Percentiles rank a stretch among this genome's conserved stretches.
Conservation (phyloP, 2,329 filamentous ascomycete genomes). For the Penicillium rolfsii region DNA sequence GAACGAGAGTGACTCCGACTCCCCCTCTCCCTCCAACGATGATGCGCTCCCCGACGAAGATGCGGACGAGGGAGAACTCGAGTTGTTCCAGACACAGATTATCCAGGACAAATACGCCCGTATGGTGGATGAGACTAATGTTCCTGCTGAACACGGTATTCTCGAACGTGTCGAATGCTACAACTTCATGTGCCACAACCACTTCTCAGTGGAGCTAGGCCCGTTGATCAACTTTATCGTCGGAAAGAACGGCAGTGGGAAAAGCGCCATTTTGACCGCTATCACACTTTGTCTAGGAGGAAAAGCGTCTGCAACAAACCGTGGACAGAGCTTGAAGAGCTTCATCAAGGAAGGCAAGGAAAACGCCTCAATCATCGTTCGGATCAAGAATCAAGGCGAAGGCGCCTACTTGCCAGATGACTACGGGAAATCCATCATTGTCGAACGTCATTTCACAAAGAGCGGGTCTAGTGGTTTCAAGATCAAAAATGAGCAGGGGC, state of each 20-base stretch:
- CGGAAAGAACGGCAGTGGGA: conserved; percentile 95
- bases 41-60: conserved; percentile 37
- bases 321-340: conserved; percentile 83
- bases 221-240: conserved; percentile 98
- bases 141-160: conserved; percentile 79
- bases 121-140: conserved; percentile 65
- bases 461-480: conserved; percentile 80
- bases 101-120: conserved; percentile 56
- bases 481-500: conserved; percentile 72
- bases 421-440: conserved; percentile 81
- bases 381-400: conserved; percentile 85
- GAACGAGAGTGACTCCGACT: conserved; percentile 5
- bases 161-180: conserved; percentile 83
- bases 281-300: conserved; percentile 93
- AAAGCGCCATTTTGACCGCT: conserved; percentile 92
- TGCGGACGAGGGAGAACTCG: conserved; percentile 49
- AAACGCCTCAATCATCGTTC: conserved; percentile 70
- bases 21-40: conserved; percentile 25
- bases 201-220: conserved; percentile 80
- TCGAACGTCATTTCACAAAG: conserved; percentile 86
- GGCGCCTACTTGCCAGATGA: conserved; percentile 81
- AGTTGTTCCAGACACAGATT: conserved; percentile 67
- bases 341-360: conserved; percentile 90
- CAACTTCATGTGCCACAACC: conserved; percentile 96
- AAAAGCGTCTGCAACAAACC: conserved; percentile 90